Evolutionary conservation across 805 yeast species (phyloP).

Genomic region (Saturnispora diversa): DNA sequence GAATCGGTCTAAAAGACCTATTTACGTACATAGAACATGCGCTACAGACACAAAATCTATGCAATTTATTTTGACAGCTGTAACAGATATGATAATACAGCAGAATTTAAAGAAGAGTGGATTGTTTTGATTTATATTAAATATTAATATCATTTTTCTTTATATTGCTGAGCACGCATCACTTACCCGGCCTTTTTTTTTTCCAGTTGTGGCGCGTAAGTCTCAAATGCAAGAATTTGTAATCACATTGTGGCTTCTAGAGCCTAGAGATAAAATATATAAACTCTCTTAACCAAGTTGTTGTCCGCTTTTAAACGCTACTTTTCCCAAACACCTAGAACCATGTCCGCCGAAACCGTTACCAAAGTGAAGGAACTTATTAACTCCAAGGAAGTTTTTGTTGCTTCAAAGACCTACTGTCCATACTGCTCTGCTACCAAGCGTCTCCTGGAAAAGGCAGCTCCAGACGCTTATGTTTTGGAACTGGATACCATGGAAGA

Average conservation of each 20-base stretch:
- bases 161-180: neutral
- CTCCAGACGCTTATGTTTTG: slow-evolving; percentile 43
- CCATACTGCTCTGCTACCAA: slow-evolving; percentile 54
- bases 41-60: slow-evolving; percentile 89
- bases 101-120: slow-evolving; percentile 77
- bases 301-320: slow-evolving; percentile 24
- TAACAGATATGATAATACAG: slow-evolving; percentile 83
- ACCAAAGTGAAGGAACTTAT: slow-evolving; percentile 57
- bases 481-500: slow-evolving; percentile 52
- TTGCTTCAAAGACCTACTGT: slow-evolving; percentile 76
- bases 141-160: too few species aligned
- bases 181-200: neutral
- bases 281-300: too few species aligned
- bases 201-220: neutral
- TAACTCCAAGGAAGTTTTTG: slow-evolving; percentile 56
- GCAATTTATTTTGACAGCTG: slow-evolving; percentile 86
- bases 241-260: slow-evolving; percentile 1
- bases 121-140: slow-evolving; percentile 47
- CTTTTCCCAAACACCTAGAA: slow-evolving; percentile 29
- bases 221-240: neutral
- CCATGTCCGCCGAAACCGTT: slow-evolving; percentile 53
- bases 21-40: slow-evolving; percentile 88
- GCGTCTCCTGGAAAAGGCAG: slow-evolving; percentile 31
- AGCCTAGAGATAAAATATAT: too few species aligned
- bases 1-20: slow-evolving; percentile 59